Evolutionary conservation across 495 filamentous ascomycete species (phyloP).

Genomic region (Aspergillus sclerotioniger): DNA sequence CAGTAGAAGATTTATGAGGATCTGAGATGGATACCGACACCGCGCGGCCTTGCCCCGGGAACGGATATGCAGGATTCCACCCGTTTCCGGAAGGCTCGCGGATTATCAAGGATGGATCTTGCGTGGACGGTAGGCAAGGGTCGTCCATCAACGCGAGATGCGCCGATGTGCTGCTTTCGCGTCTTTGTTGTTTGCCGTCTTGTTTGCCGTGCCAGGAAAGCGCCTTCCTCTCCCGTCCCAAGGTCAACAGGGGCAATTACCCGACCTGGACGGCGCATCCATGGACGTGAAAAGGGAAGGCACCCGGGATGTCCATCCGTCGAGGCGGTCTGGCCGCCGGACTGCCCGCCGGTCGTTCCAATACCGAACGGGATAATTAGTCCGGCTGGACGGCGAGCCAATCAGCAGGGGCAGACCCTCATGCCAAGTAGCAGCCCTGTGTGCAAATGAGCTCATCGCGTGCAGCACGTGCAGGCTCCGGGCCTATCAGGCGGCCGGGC

Average conservation of each 20-base stretch:
- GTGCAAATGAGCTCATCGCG: constrained; percentile 14
- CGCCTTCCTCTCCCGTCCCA: no score
- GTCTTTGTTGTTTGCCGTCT: no score
- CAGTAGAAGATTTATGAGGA: not conserved
- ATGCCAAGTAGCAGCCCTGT: not conserved
- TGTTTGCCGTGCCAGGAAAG: no score
- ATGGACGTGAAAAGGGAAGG: not conserved
- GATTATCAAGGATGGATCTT: no score
- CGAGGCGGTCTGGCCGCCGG: not conserved
- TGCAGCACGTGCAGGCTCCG: constrained; percentile 14
- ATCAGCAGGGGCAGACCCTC: not conserved
- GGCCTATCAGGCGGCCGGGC: constrained; percentile 12
- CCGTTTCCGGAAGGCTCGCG: constrained; percentile 15
- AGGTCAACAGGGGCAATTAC: not conserved
- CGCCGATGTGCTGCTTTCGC: no score
- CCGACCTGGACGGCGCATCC: not conserved
- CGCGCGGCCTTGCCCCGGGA: constrained; percentile 3
- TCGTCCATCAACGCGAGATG: not conserved
- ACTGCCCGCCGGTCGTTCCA: no score
- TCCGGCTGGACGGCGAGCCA: constrained; percentile 1
- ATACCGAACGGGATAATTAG: not conserved
- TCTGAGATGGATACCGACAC: not conserved
- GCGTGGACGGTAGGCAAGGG: constrained; percentile 10
- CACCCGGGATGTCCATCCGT: not conserved
- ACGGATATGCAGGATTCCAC: constrained; percentile 23